Evolutionary conservation across 2,329 filamentous ascomycete species (phyloP).

Genomic region (Colletotrichum tamarilloi): DNA sequence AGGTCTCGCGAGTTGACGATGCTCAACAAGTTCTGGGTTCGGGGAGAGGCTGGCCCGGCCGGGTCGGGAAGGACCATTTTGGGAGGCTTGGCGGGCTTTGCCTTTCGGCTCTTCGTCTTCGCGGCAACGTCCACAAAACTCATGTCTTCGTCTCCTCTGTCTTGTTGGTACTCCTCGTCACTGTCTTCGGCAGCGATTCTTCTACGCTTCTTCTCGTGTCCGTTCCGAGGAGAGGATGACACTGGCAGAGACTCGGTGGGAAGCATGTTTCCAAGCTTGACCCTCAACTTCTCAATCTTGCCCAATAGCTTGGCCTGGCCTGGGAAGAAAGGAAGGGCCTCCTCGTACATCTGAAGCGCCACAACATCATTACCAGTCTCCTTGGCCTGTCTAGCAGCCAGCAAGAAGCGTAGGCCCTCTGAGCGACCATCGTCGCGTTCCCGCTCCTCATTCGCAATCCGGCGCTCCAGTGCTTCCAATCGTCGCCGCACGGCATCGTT

Average conservation of each 20-base stretch:
- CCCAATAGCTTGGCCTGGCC: conserved; percentile 80
- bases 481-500: conserved; percentile 84
- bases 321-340: conserved; percentile 87
- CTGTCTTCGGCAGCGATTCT: conserved; percentile 45
- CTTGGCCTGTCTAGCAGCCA: conserved; percentile 94
- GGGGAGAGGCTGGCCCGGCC: conserved; percentile 59
- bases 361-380: conserved; percentile 82
- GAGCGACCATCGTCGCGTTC: conserved; percentile 75
- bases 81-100: conserved; percentile 43
- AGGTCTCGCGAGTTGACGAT: conserved; percentile 81
- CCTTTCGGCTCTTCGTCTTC: conserved; percentile 45
- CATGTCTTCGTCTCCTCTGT: conserved; percentile 55
- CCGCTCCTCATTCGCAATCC: conserved; percentile 75
- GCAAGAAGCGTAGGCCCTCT: conserved; percentile 84
- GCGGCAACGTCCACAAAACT: conserved; percentile 43
- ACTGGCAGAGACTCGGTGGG: conserved; percentile 10
- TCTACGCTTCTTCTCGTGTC: conserved; percentile 39
- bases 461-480: conserved; percentile 85
- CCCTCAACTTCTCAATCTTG: conserved; percentile 74
- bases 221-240: conserved; percentile 12
- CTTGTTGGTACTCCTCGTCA: conserved; percentile 51
- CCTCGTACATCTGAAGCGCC: conserved; percentile 86
- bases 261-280: conserved; percentile 55
- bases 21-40: conserved; percentile 71
- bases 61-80: conserved; percentile 50